Evolutionary conservation across 2,329 filamentous ascomycete species (phyloP).

Genomic region (Diplodia mutila): DNA sequence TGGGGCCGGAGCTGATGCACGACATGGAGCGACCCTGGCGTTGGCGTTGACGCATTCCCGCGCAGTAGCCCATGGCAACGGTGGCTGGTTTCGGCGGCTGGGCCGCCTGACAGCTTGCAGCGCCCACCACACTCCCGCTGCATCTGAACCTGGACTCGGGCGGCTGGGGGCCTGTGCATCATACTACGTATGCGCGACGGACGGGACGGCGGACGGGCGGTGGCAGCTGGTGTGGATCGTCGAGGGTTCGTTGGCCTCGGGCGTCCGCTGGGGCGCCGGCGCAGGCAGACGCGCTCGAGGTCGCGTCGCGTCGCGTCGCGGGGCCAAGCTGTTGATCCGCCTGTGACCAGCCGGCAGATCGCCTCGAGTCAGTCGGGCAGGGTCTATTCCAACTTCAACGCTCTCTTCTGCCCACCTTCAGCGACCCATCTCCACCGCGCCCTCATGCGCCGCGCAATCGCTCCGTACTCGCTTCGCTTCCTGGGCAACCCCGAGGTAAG

Average conservation of each 20-base stretch:
- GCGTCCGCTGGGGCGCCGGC: background rate
- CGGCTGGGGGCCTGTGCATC: background rate
- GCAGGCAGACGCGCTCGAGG: background rate
- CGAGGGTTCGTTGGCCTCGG: background rate
- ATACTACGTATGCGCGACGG: constrained; percentile 1
- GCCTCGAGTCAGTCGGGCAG: constrained; percentile 8
- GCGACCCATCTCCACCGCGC: background rate
- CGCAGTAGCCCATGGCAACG: constrained; percentile 18
- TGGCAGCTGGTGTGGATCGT: too few relatives aligned
- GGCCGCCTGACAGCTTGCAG: background rate
- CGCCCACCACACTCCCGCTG: background rate
- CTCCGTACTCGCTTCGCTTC: background rate
- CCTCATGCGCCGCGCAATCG: background rate
- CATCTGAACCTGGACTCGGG: too few relatives aligned
- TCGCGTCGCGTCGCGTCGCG: background rate
- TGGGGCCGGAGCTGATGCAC: constrained; percentile 13
- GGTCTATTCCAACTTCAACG: background rate
- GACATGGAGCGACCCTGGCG: constrained; percentile 20
- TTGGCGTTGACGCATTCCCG: constrained; percentile 22
- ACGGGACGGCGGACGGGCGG: too few relatives aligned
- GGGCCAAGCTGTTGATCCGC: background rate
- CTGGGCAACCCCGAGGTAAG: background rate
- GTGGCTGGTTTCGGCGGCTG: constrained; percentile 16
- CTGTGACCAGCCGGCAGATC: constrained; percentile 7
- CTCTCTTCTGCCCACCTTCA: background rate